phyloP scores from a whole-genome alignment of 305 asterid species.

The Fraxinus albicans region DNA sequence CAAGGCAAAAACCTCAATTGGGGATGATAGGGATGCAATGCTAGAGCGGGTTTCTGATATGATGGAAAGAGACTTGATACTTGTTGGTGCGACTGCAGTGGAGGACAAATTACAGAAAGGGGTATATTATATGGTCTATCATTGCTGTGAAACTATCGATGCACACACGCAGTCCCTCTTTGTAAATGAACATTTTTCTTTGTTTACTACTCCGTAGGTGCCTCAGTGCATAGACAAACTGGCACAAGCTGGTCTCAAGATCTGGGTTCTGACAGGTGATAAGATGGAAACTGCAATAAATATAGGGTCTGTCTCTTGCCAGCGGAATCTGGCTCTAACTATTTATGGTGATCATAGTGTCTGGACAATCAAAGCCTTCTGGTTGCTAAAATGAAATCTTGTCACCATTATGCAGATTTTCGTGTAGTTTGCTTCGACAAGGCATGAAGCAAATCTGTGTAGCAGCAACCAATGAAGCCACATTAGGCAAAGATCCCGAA shows the following conservation, averaged over 20 bases:
- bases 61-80: constrained; percentile 82
- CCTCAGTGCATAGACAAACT: constrained; percentile 91
- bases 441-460: constrained; percentile 76
- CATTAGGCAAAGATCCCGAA: constrained; percentile 48
- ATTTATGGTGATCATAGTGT: constrained; percentile 18
- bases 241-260: constrained; percentile 81
- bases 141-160: constrained; percentile 1
- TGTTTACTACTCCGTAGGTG: constrained; percentile 43
- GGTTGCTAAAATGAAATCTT: constrained; percentile 22
- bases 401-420: constrained; percentile 42
- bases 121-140: constrained; percentile 41
- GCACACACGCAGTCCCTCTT: neutral
- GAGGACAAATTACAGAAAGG: constrained; percentile 95
- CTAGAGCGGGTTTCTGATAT: constrained; percentile 72
- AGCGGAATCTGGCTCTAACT: constrained; percentile 8
- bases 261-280: constrained; percentile 94
- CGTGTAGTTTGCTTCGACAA: constrained; percentile 78
- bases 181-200: neutral
- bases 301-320: constrained; percentile 62
- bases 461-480: constrained; percentile 45
- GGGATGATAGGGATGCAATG: constrained; percentile 71
- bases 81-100: constrained; percentile 93
- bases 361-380: constrained; percentile 7
- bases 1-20: constrained; percentile 69
- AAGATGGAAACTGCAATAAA: constrained; percentile 94